These are phyloP conservation scores for Metschnikowia similis DNA, from an alignment of 805 yeast species.

Conservation along the genomic window DNA sequence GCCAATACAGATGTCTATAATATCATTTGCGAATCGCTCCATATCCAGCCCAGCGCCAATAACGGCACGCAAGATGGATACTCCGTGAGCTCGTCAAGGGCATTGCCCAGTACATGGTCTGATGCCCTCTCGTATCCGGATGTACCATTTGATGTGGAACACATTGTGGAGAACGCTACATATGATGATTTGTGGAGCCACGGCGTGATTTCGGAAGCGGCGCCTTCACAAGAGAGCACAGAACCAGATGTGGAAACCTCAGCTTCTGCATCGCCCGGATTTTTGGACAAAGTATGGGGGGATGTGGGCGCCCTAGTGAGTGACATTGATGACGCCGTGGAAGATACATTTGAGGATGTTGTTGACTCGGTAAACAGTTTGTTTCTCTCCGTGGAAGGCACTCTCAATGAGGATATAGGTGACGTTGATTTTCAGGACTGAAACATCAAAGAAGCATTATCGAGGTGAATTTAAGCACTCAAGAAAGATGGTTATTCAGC, in stretches of 20 bases:
- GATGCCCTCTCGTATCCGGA: conserved; percentile 48
- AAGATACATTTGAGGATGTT: conserved; percentile 14
- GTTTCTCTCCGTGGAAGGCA: conserved; percentile 11
- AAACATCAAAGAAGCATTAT: too few relatives aligned
- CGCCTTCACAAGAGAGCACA: background rate
- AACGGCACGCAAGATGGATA: conserved; percentile 45
- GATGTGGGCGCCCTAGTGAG: conserved; percentile 15
- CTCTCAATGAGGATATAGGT: conserved; percentile 4
- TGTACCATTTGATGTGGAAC: conserved; percentile 43
- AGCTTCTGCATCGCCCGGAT: too few relatives aligned
- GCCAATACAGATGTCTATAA: conserved; percentile 70
- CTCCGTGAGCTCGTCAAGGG: conserved; percentile 22
- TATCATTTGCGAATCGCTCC: conserved; percentile 63
- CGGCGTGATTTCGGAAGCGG: background rate
- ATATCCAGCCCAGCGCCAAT: conserved; percentile 47
- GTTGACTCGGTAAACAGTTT: conserved; percentile 14
- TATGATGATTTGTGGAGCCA: conserved; percentile 43
- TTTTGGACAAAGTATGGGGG: background rate
- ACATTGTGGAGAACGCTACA: conserved; percentile 45
- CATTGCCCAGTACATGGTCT: conserved; percentile 42
- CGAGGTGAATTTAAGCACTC: too few relatives aligned
- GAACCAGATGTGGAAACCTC: background rate
- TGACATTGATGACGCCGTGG: conserved; percentile 16
- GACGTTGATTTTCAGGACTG: background rate
- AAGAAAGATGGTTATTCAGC: too few relatives aligned